Base-by-base conservation (phyloP, 176 grass and related monocot species). In the Saccharum spontaneum region DNA sequence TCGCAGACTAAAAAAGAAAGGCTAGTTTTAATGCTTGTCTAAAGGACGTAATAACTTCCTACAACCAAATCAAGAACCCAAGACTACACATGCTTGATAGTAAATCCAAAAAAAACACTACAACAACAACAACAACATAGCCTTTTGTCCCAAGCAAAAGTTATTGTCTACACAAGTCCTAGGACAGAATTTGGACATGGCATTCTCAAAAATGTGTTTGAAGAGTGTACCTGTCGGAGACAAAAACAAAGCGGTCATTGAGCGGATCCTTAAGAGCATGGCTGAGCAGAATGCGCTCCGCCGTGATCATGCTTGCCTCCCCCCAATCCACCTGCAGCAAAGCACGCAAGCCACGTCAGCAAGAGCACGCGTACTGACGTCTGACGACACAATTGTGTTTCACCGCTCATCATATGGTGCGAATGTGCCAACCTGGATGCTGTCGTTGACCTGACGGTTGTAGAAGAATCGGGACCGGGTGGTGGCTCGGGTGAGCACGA, bases 291-390 rank as follows among this genome's bases (percentile, higher is more conserved):
- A 99, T 81, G 7, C 90, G 97, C 89, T 99, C 97, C 0, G 97
- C 97, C 57, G 87, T 68, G 69, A 99, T 90, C 97, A 99, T 99
- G 88, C 91, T 99, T n/a, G 97, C 85, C 70, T 96, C 90, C 69
- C 97, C 94, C 97, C 97, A 99, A 80, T 99, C 97, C 74, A 99
- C 97, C 97, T 94, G 88, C 72, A 92, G 1, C 23, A 60, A 50
- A 76, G 78, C 50, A 76, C 45, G 8, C 2, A 62, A 48, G 33
- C 20, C 9, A 57, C 3, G 6, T 85, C 30, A 90, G 61, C 26
- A 79, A 66, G 49, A 40, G 24, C 1, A 28, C 20, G 18, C 31
- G 8, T 16, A 55, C 20, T 16, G 6, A 8, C 22, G 10, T 39
- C 20, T 15, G 6, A 8, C 22, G 10, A 57, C 8, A 3, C n/a